Evolutionary conservation across 345 rosid species (phyloP).

Genomic region (Citrus trifoliata): DNA sequence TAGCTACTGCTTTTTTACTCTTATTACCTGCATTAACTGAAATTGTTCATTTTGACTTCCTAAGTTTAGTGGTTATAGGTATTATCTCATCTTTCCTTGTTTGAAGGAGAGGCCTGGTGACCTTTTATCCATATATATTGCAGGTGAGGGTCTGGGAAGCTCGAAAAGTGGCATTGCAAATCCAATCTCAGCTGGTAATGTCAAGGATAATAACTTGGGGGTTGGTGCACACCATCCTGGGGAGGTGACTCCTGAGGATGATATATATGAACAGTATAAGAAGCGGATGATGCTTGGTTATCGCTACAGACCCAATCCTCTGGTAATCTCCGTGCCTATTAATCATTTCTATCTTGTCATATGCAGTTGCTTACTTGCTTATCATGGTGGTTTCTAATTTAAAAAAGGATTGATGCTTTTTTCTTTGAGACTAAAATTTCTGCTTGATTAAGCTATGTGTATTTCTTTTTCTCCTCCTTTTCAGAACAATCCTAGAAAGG

Average conservation of each 20-base stretch:
- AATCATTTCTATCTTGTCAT: not conserved
- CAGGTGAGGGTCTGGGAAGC: conserved; percentile 99
- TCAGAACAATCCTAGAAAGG: conserved; percentile 73
- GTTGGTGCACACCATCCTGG: conserved; percentile 95
- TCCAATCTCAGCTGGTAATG: conserved; percentile 86
- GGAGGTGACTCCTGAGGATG: conserved; percentile 87
- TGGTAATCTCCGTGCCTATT: conserved; percentile 40
- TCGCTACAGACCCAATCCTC: conserved; percentile 89
- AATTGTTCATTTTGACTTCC: not conserved
- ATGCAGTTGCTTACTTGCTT: not conserved
- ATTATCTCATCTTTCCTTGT: too few species aligned
- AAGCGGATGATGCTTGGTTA: conserved; percentile 99
- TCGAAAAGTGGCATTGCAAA: conserved; percentile 85
- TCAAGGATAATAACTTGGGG: conserved; percentile 88
- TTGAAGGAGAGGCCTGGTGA: not conserved
- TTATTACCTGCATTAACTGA: not conserved
- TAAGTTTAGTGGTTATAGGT: not conserved
- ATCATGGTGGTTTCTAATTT: not conserved
- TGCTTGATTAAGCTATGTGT: too few species aligned
- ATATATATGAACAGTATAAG: conserved; percentile 97
- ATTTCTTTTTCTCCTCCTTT: not conserved
- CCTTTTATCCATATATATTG: conserved; percentile 13
- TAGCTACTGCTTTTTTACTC: not conserved
- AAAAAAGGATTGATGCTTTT: not conserved
- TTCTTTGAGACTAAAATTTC: not conserved